Conservation (phyloP, 805 yeast genomes). For the Saccharomycopsis vini region DNA sequence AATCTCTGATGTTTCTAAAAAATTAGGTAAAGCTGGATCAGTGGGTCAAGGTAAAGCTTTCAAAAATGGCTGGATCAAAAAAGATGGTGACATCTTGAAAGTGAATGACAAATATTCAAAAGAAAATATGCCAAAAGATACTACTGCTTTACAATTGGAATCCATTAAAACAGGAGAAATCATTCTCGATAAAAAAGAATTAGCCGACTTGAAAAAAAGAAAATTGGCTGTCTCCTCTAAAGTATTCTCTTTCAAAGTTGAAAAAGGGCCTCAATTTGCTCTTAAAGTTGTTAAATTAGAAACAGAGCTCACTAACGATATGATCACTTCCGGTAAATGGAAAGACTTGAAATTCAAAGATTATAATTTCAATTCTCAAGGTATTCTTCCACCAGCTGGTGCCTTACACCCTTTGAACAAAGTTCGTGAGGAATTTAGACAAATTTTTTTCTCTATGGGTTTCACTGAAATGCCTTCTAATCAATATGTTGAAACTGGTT, state of each 20-base stretch:
- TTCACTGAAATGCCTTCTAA: constrained; percentile 99
- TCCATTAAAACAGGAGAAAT: constrained; percentile 48
- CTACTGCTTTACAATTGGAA: constrained; percentile 55
- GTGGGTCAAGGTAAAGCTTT: constrained; percentile 97
- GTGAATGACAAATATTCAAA: constrained; percentile 42
- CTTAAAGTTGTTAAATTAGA: constrained; percentile 71
- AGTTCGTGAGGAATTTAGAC: constrained; percentile 96
- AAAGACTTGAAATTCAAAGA: constrained; percentile 80
- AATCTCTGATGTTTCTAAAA: constrained; percentile 61
- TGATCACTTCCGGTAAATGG: constrained; percentile 81
- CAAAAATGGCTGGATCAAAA: constrained; percentile 92
- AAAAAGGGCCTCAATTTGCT: constrained; percentile 80
- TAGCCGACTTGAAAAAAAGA: constrained; percentile 87
- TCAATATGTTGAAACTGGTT: constrained; percentile 95
- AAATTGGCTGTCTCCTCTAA: constrained; percentile 70
- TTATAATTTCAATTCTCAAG: constrained; percentile 93
- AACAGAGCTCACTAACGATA: constrained; percentile 91
- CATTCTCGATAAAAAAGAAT: constrained; percentile 52
- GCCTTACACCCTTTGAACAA: constrained; percentile 95
- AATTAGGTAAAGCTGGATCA: constrained; percentile 76
- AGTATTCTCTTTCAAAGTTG: constrained; percentile 62
- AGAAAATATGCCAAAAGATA: constrained; percentile 47
- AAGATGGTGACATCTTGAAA: constrained; percentile 74
- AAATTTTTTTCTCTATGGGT: constrained; percentile 95
- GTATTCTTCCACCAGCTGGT: constrained; percentile 77